A percentile compares a stretch with the other conserved stretches of the same genome.
phyloP scores from a whole-genome alignment of 352 stramenopile genomes.

The Globisporangium irregulare region DNA sequence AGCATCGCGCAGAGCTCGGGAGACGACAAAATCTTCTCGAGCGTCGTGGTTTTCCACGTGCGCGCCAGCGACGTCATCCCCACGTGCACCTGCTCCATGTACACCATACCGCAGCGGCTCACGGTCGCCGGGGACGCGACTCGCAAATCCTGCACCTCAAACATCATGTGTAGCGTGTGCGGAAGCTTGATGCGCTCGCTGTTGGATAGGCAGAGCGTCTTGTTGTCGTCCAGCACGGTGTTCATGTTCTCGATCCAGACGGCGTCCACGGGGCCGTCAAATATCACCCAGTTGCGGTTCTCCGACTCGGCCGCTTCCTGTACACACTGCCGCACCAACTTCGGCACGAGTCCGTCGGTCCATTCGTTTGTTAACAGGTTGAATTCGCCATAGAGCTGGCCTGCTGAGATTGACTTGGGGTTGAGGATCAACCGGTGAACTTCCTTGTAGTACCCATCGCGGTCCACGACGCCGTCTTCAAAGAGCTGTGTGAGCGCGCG shows the following conservation, averaged over 20 bases:
- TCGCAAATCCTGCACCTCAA: conserved; percentile 89
- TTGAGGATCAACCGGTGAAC: conserved; percentile 90
- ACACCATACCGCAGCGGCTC: conserved; percentile 90
- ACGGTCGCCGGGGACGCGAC: conserved; percentile 89
- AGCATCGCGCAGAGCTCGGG: conserved; percentile 66
- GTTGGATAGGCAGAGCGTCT: conserved; percentile 83
- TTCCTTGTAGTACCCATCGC: conserved; percentile 85
- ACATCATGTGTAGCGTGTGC: conserved; percentile 91
- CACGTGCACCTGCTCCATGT: conserved; percentile 91
- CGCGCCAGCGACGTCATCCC: conserved; percentile 65
- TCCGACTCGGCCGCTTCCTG: conserved; percentile 74
- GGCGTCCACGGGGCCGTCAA: conserved; percentile 89
- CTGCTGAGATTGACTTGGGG: conserved; percentile 95
- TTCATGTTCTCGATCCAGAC: conserved; percentile 95
- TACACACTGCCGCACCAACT: conserved; percentile 90
- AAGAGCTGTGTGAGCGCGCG: conserved; percentile 70
- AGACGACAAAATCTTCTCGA: conserved; percentile 60
- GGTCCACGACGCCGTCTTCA: conserved; percentile 78
- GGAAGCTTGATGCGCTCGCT: conserved; percentile 87
- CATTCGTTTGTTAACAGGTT: conserved; percentile 94
- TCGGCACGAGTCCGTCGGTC: conserved; percentile 91
- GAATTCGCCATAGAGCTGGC: conserved; percentile 94
- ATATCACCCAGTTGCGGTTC: conserved; percentile 89
- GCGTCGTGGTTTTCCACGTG: conserved; percentile 74
- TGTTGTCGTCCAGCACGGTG: conserved; percentile 88